Percentiles rank a stretch among this genome's conserved stretches.
Conservation (phyloP, 1,284 basidiomycete species). For the Trametes polyzona region DNA sequence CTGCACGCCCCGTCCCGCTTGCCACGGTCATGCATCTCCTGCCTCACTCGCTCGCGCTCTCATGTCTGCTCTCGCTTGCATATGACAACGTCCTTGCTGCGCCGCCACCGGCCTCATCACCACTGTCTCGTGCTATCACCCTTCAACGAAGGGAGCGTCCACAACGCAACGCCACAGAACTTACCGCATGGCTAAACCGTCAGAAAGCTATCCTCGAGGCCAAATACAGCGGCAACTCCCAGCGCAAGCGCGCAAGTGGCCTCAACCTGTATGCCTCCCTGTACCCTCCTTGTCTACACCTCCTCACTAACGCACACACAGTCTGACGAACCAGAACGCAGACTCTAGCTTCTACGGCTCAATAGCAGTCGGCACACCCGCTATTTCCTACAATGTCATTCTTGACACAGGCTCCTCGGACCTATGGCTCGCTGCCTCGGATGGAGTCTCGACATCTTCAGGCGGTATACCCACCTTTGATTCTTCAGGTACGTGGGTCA, state of each 20-base stretch:
- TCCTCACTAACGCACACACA: conserved; percentile 1
- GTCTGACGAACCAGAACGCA: conserved; percentile 34
- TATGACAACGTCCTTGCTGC: conserved; percentile 29
- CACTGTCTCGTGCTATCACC: conserved; percentile 26
- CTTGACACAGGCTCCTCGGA: conserved; percentile 63
- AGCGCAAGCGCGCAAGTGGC: conserved; percentile 33
- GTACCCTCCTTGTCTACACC: background rate
- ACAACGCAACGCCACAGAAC: conserved; percentile 21
- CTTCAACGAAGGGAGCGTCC: conserved; percentile 24
- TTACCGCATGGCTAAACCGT: conserved; percentile 26
- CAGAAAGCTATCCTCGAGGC: conserved; percentile 31
- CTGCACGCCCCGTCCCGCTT: conserved; percentile 5
- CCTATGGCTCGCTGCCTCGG: conserved; percentile 34
- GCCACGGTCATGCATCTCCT: conserved; percentile 26
- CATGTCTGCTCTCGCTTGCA: conserved; percentile 26
- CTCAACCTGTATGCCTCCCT: conserved; percentile 33
- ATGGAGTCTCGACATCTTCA: conserved; percentile 14
- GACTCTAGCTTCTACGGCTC: conserved; percentile 45
- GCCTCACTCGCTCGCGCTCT: conserved; percentile 28
- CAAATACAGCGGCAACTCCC: conserved; percentile 32
- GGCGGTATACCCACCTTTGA: conserved; percentile 31
- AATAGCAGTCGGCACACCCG: conserved; percentile 46
- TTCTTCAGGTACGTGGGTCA: conserved; percentile 24
- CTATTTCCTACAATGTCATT: conserved; percentile 42
- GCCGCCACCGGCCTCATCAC: conserved; percentile 18